Conservation (phyloP, 2,329 filamentous ascomycete species). For the Lasiodiplodia sp. region DNA sequence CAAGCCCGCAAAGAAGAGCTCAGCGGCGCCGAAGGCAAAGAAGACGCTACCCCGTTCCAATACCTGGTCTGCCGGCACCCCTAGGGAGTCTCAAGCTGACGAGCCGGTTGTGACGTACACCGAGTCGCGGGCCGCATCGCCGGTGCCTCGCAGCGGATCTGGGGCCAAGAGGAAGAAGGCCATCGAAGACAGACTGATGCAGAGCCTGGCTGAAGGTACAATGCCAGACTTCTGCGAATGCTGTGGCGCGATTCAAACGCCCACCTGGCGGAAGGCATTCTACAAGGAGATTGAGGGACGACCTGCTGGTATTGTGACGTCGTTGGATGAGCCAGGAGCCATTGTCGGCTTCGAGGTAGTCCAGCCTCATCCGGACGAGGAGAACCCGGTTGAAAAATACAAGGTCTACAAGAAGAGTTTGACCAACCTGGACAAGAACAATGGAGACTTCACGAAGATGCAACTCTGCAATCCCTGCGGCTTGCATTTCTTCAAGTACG, state of each 20-base stretch:
- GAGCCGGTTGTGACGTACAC: background rate
- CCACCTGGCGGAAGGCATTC: slow-evolving; percentile 91
- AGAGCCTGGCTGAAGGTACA: slow-evolving; percentile 75
- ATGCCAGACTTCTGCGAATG: slow-evolving; percentile 91
- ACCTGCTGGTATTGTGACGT: slow-evolving; percentile 74
- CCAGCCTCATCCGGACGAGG: slow-evolving; percentile 52
- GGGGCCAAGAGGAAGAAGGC: slow-evolving; percentile 72
- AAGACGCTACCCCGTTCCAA: slow-evolving; percentile 43
- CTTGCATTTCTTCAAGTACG: slow-evolving; percentile 91
- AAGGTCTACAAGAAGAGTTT: slow-evolving; percentile 81
- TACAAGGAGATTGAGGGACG: slow-evolving; percentile 66
- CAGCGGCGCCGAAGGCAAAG: slow-evolving; percentile 38
- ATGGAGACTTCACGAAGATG: slow-evolving; percentile 68
- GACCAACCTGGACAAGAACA: slow-evolving; percentile 68
- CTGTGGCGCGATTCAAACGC: slow-evolving; percentile 93
- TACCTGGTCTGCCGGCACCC: slow-evolving; percentile 44
- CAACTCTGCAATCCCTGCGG: slow-evolving; percentile 95
- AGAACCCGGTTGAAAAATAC: slow-evolving; percentile 70
- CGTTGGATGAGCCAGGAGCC: slow-evolving; percentile 71
- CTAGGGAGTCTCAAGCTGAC: slow-evolving; percentile 43
- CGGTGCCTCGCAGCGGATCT: slow-evolving; percentile 52
- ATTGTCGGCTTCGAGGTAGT: slow-evolving; percentile 56
- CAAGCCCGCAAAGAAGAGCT: slow-evolving; percentile 25
- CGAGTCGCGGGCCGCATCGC: slow-evolving; percentile 21
- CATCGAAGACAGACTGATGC: slow-evolving; percentile 63